Evolutionary conservation across 495 filamentous ascomycete species (phyloP).

Genomic region (Podospora bellae-mahoneyi): DNA sequence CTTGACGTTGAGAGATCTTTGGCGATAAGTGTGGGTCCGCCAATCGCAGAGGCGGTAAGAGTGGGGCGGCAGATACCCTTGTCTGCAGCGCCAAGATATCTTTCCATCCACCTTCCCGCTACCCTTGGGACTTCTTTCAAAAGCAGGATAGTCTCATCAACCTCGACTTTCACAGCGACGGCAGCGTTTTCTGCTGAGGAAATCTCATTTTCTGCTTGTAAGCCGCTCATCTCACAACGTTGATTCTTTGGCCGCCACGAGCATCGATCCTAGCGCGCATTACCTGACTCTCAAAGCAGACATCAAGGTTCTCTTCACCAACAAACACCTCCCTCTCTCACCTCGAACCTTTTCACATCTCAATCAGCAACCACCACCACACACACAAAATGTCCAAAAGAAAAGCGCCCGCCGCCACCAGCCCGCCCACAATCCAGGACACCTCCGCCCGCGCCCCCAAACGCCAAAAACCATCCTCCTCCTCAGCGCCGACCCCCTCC

Average conservation of each 20-base stretch:
- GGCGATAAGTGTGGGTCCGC: conserved; percentile 1
- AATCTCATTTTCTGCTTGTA: not conserved
- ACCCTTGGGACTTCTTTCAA: not conserved
- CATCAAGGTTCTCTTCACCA: too few relatives aligned
- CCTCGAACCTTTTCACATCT: not conserved
- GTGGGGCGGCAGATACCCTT: conserved; percentile 6
- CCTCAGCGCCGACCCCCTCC: not conserved
- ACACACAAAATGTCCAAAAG: conserved; percentile 25
- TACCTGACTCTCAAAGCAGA: too few relatives aligned
- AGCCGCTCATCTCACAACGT: too few relatives aligned
- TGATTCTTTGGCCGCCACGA: too few relatives aligned
- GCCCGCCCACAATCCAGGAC: not conserved
- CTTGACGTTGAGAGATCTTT: conserved; percentile 22
- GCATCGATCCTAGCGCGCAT: too few relatives aligned
- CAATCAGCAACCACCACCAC: not conserved
- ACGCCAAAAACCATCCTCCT: conserved; percentile 15
- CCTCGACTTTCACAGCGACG: not conserved
- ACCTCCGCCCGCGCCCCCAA: conserved; percentile 14
- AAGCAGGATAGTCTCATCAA: not conserved
- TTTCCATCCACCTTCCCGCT: not conserved
- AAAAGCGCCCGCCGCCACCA: conserved; percentile 6
- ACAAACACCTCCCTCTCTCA: not conserved
- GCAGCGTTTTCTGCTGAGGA: not conserved
- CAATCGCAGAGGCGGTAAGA: conserved; percentile 11
- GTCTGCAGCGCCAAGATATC: not conserved